Conservation (phyloP, 164 flowering plant genomes). For the Annona cherimola region DNA sequence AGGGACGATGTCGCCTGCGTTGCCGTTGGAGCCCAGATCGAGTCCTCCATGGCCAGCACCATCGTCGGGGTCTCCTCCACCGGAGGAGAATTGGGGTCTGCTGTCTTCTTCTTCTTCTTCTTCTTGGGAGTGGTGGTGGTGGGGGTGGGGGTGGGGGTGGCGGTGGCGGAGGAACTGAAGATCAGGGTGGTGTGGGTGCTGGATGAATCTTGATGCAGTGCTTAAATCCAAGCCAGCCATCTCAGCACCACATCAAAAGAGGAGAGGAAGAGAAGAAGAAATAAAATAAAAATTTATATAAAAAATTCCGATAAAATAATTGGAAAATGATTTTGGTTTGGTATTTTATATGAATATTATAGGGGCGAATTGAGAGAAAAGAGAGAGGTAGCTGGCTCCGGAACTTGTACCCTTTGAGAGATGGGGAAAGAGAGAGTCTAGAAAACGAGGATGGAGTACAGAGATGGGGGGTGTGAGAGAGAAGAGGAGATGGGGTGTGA, state of each 20-base stretch:
- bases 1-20: slow-evolving; percentile 43
- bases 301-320: no score
- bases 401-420: not conserved
- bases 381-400: slow-evolving; percentile 1
- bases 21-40: slow-evolving; percentile 27
- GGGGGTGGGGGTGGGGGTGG: not conserved
- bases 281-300: no score
- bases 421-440: not conserved
- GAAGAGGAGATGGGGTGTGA: not conserved
- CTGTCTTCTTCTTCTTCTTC: slow-evolving; percentile 33
- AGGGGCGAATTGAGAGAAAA: not conserved
- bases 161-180: slow-evolving; percentile 17
- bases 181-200: slow-evolving; percentile 42
- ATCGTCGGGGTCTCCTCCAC: slow-evolving; percentile 18
- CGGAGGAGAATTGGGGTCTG: slow-evolving; percentile 24
- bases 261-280: not conserved
- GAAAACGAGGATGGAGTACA: not conserved
- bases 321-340: not conserved
- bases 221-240: slow-evolving; percentile 90
- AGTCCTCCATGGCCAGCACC: slow-evolving; percentile 14
- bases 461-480: not conserved
- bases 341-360: not conserved
- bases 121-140: slow-evolving; percentile 24
- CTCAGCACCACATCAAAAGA: slow-evolving; percentile 15
- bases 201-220: slow-evolving; percentile 52